Percentiles rank a stretch among this genome's conserved stretches.
Evolutionary conservation across 371 early-diverging fungal species (phyloP).

Genomic region (Syncephalastrum racemosum): DNA sequence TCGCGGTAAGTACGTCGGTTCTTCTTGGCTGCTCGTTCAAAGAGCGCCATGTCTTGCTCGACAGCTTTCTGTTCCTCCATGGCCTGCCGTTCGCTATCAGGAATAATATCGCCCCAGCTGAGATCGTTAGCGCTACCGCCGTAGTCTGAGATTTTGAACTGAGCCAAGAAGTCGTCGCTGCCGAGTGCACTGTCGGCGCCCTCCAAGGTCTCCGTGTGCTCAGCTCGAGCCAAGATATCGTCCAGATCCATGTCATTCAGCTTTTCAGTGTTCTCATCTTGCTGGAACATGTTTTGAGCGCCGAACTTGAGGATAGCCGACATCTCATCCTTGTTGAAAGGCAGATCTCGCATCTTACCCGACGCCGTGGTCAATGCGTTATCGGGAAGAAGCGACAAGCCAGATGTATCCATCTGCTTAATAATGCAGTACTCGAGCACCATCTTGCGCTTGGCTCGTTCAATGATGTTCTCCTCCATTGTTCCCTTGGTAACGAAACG

Average conservation of each 20-base stretch:
- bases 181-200: constrained; percentile 64
- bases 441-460: constrained; percentile 98
- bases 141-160: constrained; percentile 94
- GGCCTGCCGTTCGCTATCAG: constrained; percentile 75
- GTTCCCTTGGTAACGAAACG: constrained; percentile 97
- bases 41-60: constrained; percentile 48
- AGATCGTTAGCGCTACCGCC: constrained; percentile 74
- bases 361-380: constrained; percentile 44
- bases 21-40: constrained; percentile 54
- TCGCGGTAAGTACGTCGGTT: constrained; percentile 38
- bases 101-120: constrained; percentile 96
- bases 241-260: constrained; percentile 94
- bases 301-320: constrained; percentile 96
- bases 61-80: constrained; percentile 63
- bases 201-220: constrained; percentile 83
- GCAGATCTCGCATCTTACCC: constrained; percentile 49
- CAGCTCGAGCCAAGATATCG: constrained; percentile 93
- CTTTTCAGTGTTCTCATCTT: constrained; percentile 70
- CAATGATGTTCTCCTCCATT: constrained; percentile 98
- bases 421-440: constrained; percentile 97
- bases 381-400: constrained; percentile 65
- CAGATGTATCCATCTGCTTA: constrained; percentile 97
- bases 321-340: constrained; percentile 82
- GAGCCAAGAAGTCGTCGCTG: constrained; percentile 89
- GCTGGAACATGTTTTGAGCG: constrained; percentile 92